Conservation (phyloP, 73 alveolate species). For the Paramecium biaurelia region DNA sequence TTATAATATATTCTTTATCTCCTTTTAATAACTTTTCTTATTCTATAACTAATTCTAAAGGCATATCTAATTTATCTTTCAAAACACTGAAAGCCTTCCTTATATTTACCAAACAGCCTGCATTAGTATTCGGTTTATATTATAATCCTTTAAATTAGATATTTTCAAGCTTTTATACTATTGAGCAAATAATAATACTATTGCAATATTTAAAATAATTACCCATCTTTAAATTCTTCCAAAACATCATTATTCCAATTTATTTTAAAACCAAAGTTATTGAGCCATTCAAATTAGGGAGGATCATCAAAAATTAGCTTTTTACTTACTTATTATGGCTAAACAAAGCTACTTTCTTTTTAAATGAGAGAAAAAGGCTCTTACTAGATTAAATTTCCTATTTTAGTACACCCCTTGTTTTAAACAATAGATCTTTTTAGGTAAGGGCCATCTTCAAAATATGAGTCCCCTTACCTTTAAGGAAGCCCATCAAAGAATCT, state of each 20-base stretch:
- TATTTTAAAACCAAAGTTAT: background rate
- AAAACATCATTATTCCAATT: slow-evolving; percentile 31
- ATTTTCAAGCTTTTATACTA: background rate
- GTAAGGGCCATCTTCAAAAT: slow-evolving; percentile 47
- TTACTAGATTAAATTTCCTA: background rate
- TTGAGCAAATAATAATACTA: background rate
- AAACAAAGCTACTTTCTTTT: background rate
- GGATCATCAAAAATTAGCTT: slow-evolving; percentile 44
- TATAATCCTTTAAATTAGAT: background rate
- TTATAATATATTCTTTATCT: background rate
- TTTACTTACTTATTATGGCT: background rate
- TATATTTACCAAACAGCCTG: slow-evolving; percentile 59
- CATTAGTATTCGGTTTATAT: slow-evolving; percentile 47
- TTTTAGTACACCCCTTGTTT: background rate
- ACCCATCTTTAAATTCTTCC: slow-evolving; percentile 55
- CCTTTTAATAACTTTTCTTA: background rate
- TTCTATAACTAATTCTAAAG: slow-evolving; percentile 14
- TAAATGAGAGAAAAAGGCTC: background rate
- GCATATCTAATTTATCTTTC: slow-evolving; percentile 59
- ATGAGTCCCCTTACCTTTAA: background rate
- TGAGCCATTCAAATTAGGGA: slow-evolving; percentile 26
- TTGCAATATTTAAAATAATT: background rate
- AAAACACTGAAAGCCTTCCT: slow-evolving; percentile 57
- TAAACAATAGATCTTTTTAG: background rate
- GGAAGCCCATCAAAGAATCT: slow-evolving; percentile 29